Evolutionary conservation across 331 rosid species (phyloP).

Genomic region (Erythrophleum ivorense): DNA sequence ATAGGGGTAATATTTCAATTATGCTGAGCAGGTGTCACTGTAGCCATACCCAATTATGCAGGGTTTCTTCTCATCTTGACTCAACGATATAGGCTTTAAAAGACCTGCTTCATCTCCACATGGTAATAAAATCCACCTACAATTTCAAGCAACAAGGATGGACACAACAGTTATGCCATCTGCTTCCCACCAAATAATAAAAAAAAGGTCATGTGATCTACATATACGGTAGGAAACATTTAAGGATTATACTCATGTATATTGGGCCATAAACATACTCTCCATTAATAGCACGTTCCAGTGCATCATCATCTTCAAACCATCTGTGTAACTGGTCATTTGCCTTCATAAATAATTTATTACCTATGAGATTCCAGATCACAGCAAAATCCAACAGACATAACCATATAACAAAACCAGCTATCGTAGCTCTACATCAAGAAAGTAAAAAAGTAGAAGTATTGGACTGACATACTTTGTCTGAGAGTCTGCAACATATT

Average conservation of each 20-base stretch:
- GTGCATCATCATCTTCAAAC: conserved; percentile 89
- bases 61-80: conserved; percentile 64
- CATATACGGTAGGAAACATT: neutral
- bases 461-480: conserved; percentile 71
- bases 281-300: conserved; percentile 86
- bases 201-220: neutral
- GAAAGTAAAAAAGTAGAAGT: neutral
- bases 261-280: conserved; percentile 60
- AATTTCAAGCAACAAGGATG: conserved; percentile 29
- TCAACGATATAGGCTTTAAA: conserved; percentile 62
- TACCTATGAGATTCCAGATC: conserved; percentile 35
- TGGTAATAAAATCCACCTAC: conserved; percentile 82
- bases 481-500: conserved; percentile 85
- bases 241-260: conserved; percentile 33
- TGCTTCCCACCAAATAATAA: neutral
- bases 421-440: conserved; percentile 5
- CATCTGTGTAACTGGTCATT: conserved; percentile 69
- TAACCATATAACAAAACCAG: conserved; percentile 25
- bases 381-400: conserved; percentile 34
- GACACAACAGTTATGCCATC: conserved; percentile 16
- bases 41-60: conserved; percentile 72
- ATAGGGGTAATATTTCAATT: neutral
- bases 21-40: conserved; percentile 3
- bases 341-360: conserved; percentile 64
- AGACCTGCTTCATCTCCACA: conserved; percentile 53